phyloP scores from a whole-genome alignment of 2,329 filamentous ascomycete species.

The Zymoseptoria passerinii region DNA sequence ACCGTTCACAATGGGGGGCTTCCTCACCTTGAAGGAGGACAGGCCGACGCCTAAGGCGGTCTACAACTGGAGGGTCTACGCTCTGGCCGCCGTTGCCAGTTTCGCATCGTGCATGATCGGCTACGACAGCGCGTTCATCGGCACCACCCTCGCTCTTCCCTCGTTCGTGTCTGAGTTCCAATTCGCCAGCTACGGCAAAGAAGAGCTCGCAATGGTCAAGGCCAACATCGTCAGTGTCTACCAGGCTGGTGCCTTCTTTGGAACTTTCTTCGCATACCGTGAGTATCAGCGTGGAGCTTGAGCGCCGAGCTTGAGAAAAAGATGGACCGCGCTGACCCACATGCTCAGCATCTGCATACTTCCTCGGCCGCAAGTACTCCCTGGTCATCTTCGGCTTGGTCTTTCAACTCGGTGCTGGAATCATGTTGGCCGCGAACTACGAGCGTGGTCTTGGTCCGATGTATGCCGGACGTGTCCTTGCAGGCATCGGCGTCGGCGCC shows the following conservation, averaged over 20 bases:
- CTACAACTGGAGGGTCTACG: constrained; percentile 54
- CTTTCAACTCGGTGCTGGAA: constrained; percentile 61
- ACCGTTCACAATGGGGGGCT: constrained; percentile 26
- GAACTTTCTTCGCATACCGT: constrained; percentile 58
- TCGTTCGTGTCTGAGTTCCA: constrained; percentile 63
- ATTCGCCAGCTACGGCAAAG: constrained; percentile 44
- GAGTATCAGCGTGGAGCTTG: background rate
- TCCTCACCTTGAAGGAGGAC: constrained; percentile 31
- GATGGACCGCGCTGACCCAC: constrained; percentile 1
- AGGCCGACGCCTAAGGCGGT: constrained; percentile 49
- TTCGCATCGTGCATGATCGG: constrained; percentile 47
- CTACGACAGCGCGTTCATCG: constrained; percentile 55
- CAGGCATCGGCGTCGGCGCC: constrained; percentile 50
- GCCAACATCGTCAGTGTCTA: constrained; percentile 74
- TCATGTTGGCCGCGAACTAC: constrained; percentile 61
- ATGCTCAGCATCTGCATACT: constrained; percentile 48
- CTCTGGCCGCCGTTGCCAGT: constrained; percentile 46
- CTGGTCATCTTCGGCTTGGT: constrained; percentile 53
- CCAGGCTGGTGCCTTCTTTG: constrained; percentile 78
- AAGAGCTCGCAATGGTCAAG: constrained; percentile 51
- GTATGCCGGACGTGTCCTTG: constrained; percentile 50
- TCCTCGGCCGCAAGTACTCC: constrained; percentile 57
- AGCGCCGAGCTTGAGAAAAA: background rate
- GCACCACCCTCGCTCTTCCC: constrained; percentile 61
- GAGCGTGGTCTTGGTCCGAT: constrained; percentile 52